phyloP scores from a whole-genome alignment of 2,329 filamentous ascomycete species.

The Apiospora aurea region DNA sequence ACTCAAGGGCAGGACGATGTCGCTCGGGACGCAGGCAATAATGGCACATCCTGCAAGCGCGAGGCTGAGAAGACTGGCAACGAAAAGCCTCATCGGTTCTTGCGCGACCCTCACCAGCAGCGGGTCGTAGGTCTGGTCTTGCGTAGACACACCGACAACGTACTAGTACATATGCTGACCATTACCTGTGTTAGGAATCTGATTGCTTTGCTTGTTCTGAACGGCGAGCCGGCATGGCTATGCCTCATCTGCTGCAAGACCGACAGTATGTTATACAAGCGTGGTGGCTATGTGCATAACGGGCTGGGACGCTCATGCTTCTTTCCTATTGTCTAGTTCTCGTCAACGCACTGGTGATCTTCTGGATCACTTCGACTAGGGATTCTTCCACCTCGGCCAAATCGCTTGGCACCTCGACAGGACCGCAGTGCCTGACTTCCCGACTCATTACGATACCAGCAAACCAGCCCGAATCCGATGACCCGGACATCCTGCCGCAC shows the following conservation, averaged over 20 bases:
- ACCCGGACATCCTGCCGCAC: not conserved
- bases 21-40: not conserved
- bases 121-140: not conserved
- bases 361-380: not conserved
- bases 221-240: slow-evolving; percentile 20
- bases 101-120: not conserved
- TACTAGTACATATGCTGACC: not conserved
- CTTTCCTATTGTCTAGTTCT: not conserved
- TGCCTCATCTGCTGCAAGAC: slow-evolving; percentile 17
- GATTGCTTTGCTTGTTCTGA: not conserved
- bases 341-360: slow-evolving; percentile 3
- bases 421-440: not conserved
- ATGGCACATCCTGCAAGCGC: not conserved
- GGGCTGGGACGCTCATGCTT: not conserved
- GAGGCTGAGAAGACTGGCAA: not conserved
- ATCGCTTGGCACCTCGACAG: not conserved
- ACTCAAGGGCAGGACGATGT: not conserved
- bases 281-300: not conserved
- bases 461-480: not conserved
- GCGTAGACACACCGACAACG: not conserved
- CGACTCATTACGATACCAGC: not conserved
- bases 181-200: not conserved
- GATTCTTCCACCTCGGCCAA: not conserved
- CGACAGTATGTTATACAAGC: not conserved
- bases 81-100: not conserved